These are phyloP conservation scores for Colletotrichum lindemuthianum DNA, from an alignment of 2,329 filamentous ascomycete genomes.

Conservation along the genomic window DNA sequence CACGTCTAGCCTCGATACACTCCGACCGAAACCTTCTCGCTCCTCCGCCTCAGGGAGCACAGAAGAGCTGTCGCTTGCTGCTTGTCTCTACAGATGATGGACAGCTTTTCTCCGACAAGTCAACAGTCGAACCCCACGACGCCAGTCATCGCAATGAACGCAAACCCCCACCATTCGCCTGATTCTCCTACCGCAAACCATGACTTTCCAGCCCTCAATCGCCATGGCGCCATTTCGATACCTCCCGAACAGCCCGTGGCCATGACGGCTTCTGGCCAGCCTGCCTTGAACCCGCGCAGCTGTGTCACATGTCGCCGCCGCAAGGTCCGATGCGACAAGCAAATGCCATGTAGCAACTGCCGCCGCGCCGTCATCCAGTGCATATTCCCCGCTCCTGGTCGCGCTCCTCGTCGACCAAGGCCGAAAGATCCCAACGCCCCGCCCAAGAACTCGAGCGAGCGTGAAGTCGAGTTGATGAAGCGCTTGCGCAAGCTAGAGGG, in stretches of 20 bases:
- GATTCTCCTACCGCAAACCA: slow-evolving; percentile 23
- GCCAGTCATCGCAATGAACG: slow-evolving; percentile 15
- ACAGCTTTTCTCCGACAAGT: slow-evolving; percentile 23
- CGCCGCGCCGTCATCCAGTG: slow-evolving; percentile 76
- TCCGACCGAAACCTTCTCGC: slow-evolving; percentile 16
- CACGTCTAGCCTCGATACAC: slow-evolving; percentile 16
- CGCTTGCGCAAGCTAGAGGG: slow-evolving; percentile 77
- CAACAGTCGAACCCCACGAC: slow-evolving; percentile 28
- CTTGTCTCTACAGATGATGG: slow-evolving; percentile 13
- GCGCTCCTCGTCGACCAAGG: slow-evolving; percentile 74
- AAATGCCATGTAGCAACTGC: slow-evolving; percentile 81
- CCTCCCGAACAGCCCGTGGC: slow-evolving; percentile 35
- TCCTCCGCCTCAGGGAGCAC: neutral
- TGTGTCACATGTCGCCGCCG: slow-evolving; percentile 63
- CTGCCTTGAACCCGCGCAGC: slow-evolving; percentile 57
- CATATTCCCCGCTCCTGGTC: slow-evolving; percentile 78
- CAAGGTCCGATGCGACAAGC: slow-evolving; percentile 83
- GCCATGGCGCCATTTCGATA: slow-evolving; percentile 34
- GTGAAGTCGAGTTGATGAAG: slow-evolving; percentile 76
- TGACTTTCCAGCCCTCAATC: slow-evolving; percentile 27
- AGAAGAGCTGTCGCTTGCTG: neutral
- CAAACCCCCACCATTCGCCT: slow-evolving; percentile 30
- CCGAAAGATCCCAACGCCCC: slow-evolving; percentile 72
- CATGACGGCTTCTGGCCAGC: slow-evolving; percentile 38
- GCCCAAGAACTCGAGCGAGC: slow-evolving; percentile 67